Percentiles rank a stretch among this genome's conserved stretches.
phyloP scores from a whole-genome alignment of 176 grass and related monocot genomes.

The Paspalum notatum region DNA sequence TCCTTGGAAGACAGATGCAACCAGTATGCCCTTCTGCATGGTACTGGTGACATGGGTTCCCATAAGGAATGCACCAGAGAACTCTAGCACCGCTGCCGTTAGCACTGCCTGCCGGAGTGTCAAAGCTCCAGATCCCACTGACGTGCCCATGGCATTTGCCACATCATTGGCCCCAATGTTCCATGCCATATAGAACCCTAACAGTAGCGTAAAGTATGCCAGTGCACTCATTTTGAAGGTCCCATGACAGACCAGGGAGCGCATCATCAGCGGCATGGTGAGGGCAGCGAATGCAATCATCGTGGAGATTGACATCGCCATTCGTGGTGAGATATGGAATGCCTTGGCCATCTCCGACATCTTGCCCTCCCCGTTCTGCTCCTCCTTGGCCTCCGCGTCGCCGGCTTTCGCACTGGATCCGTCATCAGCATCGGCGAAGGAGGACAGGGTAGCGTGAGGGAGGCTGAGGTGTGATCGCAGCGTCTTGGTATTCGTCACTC shows the following conservation, averaged over 20 bases:
- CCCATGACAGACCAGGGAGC: constrained; percentile 54
- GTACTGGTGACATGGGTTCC: constrained; percentile 96
- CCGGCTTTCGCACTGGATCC: constrained; percentile 38
- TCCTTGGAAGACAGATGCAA: constrained; percentile 82
- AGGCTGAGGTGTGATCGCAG: constrained; percentile 22
- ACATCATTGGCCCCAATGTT: constrained; percentile 99
- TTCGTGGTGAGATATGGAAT: constrained; percentile 77
- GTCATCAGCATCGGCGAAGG: constrained; percentile 61
- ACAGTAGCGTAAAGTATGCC: constrained; percentile 71
- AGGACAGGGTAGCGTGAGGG: constrained; percentile 63
- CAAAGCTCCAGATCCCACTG: constrained; percentile 91
- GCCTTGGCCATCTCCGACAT: constrained; percentile 78
- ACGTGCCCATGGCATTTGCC: constrained; percentile 98
- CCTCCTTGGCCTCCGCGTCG: constrained; percentile 18
- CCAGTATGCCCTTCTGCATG: constrained; percentile 98
- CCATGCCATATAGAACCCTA: constrained; percentile 98
- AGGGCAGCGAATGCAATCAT: constrained; percentile 80
- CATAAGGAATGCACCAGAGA: constrained; percentile 95
- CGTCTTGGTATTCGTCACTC: constrained; percentile 26
- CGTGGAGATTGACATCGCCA: constrained; percentile 64
- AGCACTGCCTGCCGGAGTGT: constrained; percentile 91
- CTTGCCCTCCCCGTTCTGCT: constrained; percentile 33
- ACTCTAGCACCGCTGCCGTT: constrained; percentile 88
- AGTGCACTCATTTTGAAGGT: constrained; percentile 62
- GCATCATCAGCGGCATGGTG: constrained; percentile 68